phyloP scores from a whole-genome alignment of 192 early-diverging fungal genomes.

The Phlyctochytrium arcticum region DNA sequence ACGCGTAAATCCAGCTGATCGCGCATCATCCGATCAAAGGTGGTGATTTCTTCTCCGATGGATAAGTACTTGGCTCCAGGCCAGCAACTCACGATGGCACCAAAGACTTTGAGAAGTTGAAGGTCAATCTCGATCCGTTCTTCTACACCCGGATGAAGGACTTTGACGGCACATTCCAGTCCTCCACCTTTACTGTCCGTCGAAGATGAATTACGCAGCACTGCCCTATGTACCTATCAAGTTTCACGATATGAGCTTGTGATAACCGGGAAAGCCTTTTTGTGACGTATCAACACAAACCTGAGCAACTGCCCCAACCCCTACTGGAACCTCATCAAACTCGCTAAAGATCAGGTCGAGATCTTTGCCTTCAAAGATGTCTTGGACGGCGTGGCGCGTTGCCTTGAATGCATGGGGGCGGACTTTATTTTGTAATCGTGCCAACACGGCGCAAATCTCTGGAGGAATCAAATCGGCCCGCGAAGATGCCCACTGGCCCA shows the following conservation, averaged over 20 bases:
- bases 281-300: too few species aligned
- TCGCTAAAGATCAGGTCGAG: constrained; percentile 72
- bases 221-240: constrained; percentile 27
- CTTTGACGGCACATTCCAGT: constrained; percentile 70
- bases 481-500: constrained; percentile 93
- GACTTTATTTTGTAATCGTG: constrained; percentile 76
- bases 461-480: constrained; percentile 77
- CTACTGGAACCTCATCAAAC: constrained; percentile 73
- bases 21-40: constrained; percentile 89
- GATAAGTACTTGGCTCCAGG: constrained; percentile 83
- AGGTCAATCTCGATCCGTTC: constrained; percentile 68
- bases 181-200: constrained; percentile 5
- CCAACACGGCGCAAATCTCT: constrained; percentile 67
- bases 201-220: neutral
- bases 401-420: constrained; percentile 68
- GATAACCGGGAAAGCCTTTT: neutral
- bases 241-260: too few species aligned
- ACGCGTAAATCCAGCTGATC: constrained; percentile 77
- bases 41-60: constrained; percentile 77
- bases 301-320: constrained; percentile 93
- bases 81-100: constrained; percentile 54
- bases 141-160: constrained; percentile 79
- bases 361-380: constrained; percentile 47
- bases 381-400: constrained; percentile 63
- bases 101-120: constrained; percentile 69